Conservation (phyloP, 352 stramenopile species). For the Pythium biforme region DNA sequence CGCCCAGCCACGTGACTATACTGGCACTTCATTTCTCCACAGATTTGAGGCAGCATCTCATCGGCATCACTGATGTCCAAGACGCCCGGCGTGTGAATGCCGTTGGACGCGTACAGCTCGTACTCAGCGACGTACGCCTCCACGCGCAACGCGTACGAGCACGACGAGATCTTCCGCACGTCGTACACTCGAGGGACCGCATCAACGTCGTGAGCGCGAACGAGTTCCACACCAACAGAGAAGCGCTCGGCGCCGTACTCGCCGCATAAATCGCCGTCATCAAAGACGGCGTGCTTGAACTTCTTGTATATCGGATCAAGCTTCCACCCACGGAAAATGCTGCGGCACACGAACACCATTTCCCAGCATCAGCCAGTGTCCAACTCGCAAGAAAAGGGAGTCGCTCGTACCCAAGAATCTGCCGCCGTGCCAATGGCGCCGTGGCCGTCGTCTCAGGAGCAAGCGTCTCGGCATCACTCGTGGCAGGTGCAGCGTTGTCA, state of each 20-base stretch:
- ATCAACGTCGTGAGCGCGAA: conserved; percentile 41
- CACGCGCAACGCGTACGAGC: conserved; percentile 51
- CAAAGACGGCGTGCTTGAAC: conserved; percentile 81
- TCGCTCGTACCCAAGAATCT: not conserved
- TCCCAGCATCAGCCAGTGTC: not conserved
- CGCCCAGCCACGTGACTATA: conserved; percentile 51
- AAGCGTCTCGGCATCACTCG: not conserved
- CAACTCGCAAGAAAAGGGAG: not conserved
- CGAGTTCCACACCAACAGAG: conserved; percentile 50
- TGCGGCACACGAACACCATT: conserved; percentile 14
- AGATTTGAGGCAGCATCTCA: conserved; percentile 58
- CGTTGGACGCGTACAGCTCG: conserved; percentile 37
- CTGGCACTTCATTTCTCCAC: conserved; percentile 69
- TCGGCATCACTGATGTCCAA: conserved; percentile 60
- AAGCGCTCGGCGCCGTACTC: conserved; percentile 37
- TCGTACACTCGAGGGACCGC: conserved; percentile 43
- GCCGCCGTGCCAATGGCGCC: not conserved
- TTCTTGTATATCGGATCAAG: conserved; percentile 73
- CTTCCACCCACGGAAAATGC: conserved; percentile 76
- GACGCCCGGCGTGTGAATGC: conserved; percentile 67
- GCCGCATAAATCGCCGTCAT: conserved; percentile 69
- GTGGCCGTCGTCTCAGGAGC: not conserved
- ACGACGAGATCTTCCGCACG: conserved; percentile 57
- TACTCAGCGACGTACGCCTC: conserved; percentile 44
- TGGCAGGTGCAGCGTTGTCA: no score